Conservation (phyloP, 2,329 filamentous ascomycete genomes). For the Beauveria rudraprayagi region DNA sequence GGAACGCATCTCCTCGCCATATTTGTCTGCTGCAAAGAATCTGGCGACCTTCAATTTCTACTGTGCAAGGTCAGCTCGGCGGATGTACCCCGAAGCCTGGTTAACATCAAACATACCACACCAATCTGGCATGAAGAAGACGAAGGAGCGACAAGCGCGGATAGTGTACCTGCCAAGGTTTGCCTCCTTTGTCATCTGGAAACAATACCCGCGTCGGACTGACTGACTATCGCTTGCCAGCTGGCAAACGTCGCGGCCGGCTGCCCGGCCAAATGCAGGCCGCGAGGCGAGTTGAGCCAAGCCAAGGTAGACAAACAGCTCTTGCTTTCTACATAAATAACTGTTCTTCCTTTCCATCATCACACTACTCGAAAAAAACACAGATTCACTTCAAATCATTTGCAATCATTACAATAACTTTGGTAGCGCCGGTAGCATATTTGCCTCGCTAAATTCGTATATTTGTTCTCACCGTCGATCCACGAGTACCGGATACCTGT, state of each 20-base stretch:
- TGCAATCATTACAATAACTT: slow-evolving; percentile 6
- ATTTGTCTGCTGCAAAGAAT: neutral
- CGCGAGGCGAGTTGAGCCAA: neutral
- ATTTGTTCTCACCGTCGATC: neutral
- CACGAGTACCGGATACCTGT: neutral
- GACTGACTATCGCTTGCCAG: slow-evolving; percentile 1
- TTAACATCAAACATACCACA: neutral
- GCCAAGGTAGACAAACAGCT: neutral
- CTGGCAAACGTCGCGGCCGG: slow-evolving; percentile 6
- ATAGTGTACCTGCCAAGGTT: slow-evolving; percentile 2
- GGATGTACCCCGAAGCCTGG: neutral
- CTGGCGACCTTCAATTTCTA: neutral
- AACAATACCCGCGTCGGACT: slow-evolving; percentile 5
- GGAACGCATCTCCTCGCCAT: too few relatives aligned
- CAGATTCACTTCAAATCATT: slow-evolving; percentile 7
- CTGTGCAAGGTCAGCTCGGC: neutral
- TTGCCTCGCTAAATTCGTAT: slow-evolving; percentile 6
- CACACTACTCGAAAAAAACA: neutral
- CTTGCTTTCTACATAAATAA: slow-evolving; percentile 9
- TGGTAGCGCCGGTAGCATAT: neutral
- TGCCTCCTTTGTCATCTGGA: slow-evolving; percentile 7
- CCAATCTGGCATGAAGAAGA: neutral
- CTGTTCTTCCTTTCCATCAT: neutral
- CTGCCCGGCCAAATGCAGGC: slow-evolving; percentile 1
- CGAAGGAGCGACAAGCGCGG: neutral